Percentiles rank a stretch among this genome's conserved stretches.
Evolutionary conservation across 1,139 yeast genomes (phyloP).

Genomic region (Yamadazyma dendronema): DNA sequence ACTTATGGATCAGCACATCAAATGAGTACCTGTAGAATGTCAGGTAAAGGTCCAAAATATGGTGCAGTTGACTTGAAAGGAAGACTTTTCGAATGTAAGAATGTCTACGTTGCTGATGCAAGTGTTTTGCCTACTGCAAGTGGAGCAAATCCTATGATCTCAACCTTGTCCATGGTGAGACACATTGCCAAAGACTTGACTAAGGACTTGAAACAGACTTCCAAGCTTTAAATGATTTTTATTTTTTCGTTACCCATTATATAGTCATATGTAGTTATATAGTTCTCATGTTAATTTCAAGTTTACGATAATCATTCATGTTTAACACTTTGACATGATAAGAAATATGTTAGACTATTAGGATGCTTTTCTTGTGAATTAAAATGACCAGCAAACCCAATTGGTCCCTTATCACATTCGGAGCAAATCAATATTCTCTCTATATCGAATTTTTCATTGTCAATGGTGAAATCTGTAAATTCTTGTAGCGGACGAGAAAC

Average conservation of each 20-base stretch:
- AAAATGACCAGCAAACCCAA: slow-evolving; percentile 61
- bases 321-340: slow-evolving; percentile 44
- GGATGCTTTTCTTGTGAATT: slow-evolving; percentile 27
- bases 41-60: slow-evolving; percentile 45
- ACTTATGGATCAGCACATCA: slow-evolving; percentile 59
- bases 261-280: slow-evolving; percentile 2
- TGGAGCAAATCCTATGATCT: slow-evolving; percentile 58
- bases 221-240: slow-evolving; percentile 25
- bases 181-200: slow-evolving; percentile 34
- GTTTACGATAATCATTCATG: slow-evolving; percentile 25
- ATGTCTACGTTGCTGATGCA: slow-evolving; percentile 57
- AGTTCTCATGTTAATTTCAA: not conserved
- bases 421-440: slow-evolving; percentile 61
- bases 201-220: slow-evolving; percentile 31
- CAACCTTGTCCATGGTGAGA: slow-evolving; percentile 43
- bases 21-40: slow-evolving; percentile 58
- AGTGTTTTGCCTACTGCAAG: slow-evolving; percentile 58
- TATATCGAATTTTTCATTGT: slow-evolving; percentile 27
- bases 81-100: slow-evolving; percentile 50
- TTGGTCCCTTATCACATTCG: slow-evolving; percentile 73
- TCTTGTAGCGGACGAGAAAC: slow-evolving; percentile 51
- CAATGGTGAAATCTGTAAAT: slow-evolving; percentile 15
- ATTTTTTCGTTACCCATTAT: not conserved
- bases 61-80: slow-evolving; percentile 54
- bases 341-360: slow-evolving; percentile 40